phyloP scores from a whole-genome alignment of 176 grass and related monocot genomes.

The Musa beccarii region DNA sequence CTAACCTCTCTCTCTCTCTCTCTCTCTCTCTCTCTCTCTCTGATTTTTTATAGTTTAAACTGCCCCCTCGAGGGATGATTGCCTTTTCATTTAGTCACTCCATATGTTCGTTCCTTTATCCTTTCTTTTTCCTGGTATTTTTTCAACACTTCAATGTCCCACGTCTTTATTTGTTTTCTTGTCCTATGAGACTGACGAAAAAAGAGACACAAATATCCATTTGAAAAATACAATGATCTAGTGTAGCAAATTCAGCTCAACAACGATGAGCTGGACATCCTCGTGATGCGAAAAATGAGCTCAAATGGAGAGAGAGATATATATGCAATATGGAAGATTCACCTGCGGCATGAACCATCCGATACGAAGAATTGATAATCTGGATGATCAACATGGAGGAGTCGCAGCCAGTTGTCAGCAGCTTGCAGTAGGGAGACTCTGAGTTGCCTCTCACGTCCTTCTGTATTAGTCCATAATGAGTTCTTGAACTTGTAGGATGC shows the following conservation, averaged over 20 bases:
- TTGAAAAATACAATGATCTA: background rate
- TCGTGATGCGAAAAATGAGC: background rate
- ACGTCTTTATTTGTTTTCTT: background rate
- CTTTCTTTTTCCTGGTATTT: background rate
- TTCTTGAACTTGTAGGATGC: conserved; percentile 49
- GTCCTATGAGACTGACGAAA: background rate
- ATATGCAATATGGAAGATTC: background rate
- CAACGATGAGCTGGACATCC: background rate
- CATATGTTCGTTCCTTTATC: background rate
- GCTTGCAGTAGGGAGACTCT: conserved; percentile 26
- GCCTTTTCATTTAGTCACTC: background rate
- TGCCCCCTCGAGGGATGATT: background rate
- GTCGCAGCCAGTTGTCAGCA: conserved; percentile 33
- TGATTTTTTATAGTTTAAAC: background rate
- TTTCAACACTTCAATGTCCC: background rate
- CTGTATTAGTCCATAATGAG: conserved; percentile 30
- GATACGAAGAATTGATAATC: conserved; percentile 46
- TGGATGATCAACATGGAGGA: conserved; percentile 26
- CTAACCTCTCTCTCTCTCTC: background rate
- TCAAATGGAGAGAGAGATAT: background rate
- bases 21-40: background rate
- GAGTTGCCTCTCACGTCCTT: conserved; percentile 32
- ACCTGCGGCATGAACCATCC: conserved; percentile 20
- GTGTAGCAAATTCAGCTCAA: background rate
- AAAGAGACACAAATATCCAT: background rate